Conservation (phyloP, 139 green algal genomes). For the Chlamydomonas applanata region DNA sequence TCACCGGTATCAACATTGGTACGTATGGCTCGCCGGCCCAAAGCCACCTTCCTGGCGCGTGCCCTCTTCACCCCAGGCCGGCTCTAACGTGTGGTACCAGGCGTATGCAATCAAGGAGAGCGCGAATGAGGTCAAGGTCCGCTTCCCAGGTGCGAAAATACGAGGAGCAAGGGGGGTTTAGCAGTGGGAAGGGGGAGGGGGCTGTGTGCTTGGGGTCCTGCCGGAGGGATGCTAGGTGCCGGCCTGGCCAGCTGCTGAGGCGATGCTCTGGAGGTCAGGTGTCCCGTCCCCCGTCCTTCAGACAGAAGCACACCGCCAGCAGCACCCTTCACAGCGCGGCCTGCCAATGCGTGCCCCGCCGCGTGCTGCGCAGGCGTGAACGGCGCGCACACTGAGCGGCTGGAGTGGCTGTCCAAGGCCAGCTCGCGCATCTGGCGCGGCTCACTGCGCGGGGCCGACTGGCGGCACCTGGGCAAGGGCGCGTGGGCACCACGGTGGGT, state of each 20-base stretch:
- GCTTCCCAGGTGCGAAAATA: constrained; percentile 31
- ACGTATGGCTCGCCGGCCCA: too few relatives aligned
- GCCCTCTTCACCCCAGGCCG: constrained; percentile 12
- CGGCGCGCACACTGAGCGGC: not conserved
- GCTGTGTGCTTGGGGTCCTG: not conserved
- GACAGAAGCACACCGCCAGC: too few relatives aligned
- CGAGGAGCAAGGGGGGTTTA: too few relatives aligned
- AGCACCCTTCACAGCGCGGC: too few relatives aligned
- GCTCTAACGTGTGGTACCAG: constrained; percentile 48
- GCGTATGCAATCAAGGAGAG: constrained; percentile 40
- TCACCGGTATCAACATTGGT: too few relatives aligned
- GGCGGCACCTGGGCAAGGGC: constrained; percentile 49
- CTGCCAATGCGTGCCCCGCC: too few relatives aligned
- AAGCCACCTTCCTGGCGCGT: too few relatives aligned
- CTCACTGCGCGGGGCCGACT: constrained; percentile 39
- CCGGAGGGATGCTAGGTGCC: too few relatives aligned
- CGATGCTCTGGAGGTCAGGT: too few relatives aligned
- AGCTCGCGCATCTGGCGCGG: constrained; percentile 53
- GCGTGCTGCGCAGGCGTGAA: constrained; percentile 10
- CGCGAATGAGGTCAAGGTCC: constrained; percentile 40
- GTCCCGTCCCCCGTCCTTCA: too few relatives aligned
- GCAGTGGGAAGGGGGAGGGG: too few relatives aligned
- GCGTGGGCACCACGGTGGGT: constrained; percentile 38
- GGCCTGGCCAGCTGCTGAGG: too few relatives aligned
- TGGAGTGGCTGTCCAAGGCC: constrained; percentile 51